Evolutionary conservation across 768 basidiomycete genomes (phyloP), one percentile per base, ranked within the genome.

Genomic region (Trametes cinnabarina): DNA sequence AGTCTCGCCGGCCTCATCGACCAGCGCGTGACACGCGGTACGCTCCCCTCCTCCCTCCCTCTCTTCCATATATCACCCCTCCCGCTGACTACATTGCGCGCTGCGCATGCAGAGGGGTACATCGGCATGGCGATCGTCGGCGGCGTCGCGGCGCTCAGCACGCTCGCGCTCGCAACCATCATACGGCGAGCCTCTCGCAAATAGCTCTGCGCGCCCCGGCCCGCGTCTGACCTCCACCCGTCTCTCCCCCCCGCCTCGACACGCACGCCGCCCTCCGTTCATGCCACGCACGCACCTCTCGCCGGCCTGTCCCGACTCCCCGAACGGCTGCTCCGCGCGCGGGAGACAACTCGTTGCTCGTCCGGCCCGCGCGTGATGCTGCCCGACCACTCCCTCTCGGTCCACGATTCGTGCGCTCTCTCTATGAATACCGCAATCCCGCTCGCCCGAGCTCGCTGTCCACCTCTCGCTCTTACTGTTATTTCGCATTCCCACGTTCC

Each of bases 61-160:
- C 34, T 10, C 43, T n/a, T 12, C 19, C 4, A 25, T 25, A 26
- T 47, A 14, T 30, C 35, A 25, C 26, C 8, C 12, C 25, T 17
- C 43, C 26, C 55, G 12, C 60, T 44, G 34, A 51, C 54, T 47
- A 22, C 41, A 14, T 19, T n/a, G 15, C 20, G 14, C 5, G 12
- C 14, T 15, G n/a, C 4, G 51, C 35, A 22, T 34, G 6, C 71
- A 95, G 96, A 99, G 73, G 95, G 95, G n/a, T 98, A 98, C 71
- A 92, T 98, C 48, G 97, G 97, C 46, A 94, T 99, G 88, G 97
- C 94, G 14, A 79, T 99, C 41, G 92, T 87, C 19, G 95, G 95
- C 49, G 93, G 94, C 53, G 88, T 83, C 40, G 94, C 91, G 14
- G 94, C 96, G 14, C 67, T 96, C 20, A 90, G 92, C 50, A 85